Base-by-base conservation (phyloP, 495 filamentous ascomycete genomes). In the Aspergillus saccharolyticus region DNA sequence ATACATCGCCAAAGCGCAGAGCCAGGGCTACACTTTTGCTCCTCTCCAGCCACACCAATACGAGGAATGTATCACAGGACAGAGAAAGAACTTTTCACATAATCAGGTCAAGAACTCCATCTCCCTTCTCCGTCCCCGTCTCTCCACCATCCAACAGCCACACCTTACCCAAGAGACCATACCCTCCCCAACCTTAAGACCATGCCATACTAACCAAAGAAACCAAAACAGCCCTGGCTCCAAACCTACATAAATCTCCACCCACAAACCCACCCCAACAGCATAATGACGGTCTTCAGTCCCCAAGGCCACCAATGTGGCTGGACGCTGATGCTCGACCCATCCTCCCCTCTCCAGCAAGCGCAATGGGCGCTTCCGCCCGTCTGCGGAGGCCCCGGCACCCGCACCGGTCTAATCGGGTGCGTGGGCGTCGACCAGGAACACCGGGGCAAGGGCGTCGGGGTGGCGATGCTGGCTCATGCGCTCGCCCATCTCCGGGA, bases 291-390 rank as follows among this genome's bases (percentile, higher is more conserved):
- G 2, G 79, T 76, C 1, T 78, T 75, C 50, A 70, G 76, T 24
- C 60, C 67, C 0, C 39, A 70, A 6, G 73, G 72, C 0, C 65
- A 65, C 12, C 79, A 81, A 50, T 69, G 78, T 1, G 79, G 72
- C 16, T 81, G 79, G 79, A 78, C 78, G 1, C 49, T 81, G 25
- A 80, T 80, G 78, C 69, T 78, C 3, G 59, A 66, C 12, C 75
- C 71, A 0, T 50, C 61, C 2, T 69, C 65, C 9, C 24, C 63
- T 4, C 22, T 67, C 2, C 52, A 79, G 5, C 65, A 71, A 21
- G 12, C 67, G n/a, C 55, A 63, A 18, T 80, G 78, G 71, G 78
- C 76, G 12, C 77, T 80, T 55, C 70, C 76, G 1, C 69, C 74
- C 20, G 66, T 76, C 0, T 75, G 71, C 18, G 70, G 25, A 9